Evolutionary conservation across 2,329 filamentous ascomycete species (phyloP).

Genomic region (Ophiostoma piceae): DNA sequence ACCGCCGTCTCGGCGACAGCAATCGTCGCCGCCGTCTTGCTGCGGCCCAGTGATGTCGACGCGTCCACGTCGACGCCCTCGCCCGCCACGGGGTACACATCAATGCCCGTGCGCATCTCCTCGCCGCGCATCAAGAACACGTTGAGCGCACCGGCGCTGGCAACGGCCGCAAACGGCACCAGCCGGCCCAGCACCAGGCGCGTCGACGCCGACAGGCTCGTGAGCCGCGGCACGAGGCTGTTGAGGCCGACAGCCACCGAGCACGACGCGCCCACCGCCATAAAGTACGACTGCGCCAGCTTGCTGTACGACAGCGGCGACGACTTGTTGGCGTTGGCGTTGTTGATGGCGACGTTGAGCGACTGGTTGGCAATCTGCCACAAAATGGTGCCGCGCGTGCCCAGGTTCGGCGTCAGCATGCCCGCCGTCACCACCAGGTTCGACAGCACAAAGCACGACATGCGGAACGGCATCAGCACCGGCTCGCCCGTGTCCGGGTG

Average conservation of each 20-base stretch:
- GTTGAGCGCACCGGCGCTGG: conserved; percentile 84
- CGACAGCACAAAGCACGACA: conserved; percentile 91
- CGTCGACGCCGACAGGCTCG: conserved; percentile 67
- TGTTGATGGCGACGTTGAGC: conserved; percentile 97
- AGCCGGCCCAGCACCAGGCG: conserved; percentile 75
- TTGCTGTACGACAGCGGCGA: conserved; percentile 76
- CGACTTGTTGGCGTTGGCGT: conserved; percentile 95
- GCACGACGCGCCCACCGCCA: conserved; percentile 90
- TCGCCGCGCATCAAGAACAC: conserved; percentile 97
- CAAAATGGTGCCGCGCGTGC: conserved; percentile 77
- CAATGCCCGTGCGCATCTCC: conserved; percentile 88
- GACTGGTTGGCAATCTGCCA: conserved; percentile 98
- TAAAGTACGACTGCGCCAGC: conserved; percentile 81
- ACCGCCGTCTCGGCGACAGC: conserved; percentile 91
- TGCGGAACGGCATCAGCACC: conserved; percentile 90
- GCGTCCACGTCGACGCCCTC: conserved; percentile 46
- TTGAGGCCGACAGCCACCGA: conserved; percentile 90
- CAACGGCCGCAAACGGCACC: conserved; percentile 93
- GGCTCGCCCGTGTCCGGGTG: conserved; percentile 93
- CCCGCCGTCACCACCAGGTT: conserved; percentile 93
- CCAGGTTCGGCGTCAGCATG: conserved; percentile 38
- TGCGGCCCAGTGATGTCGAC: conserved; percentile 71
- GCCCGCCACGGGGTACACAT: conserved; percentile 69
- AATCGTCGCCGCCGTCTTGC: conserved; percentile 77
- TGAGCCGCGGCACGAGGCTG: conserved; percentile 78